Base-by-base conservation (phyloP, 257 asterid genomes). In the Nicotiana undulata region DNA sequence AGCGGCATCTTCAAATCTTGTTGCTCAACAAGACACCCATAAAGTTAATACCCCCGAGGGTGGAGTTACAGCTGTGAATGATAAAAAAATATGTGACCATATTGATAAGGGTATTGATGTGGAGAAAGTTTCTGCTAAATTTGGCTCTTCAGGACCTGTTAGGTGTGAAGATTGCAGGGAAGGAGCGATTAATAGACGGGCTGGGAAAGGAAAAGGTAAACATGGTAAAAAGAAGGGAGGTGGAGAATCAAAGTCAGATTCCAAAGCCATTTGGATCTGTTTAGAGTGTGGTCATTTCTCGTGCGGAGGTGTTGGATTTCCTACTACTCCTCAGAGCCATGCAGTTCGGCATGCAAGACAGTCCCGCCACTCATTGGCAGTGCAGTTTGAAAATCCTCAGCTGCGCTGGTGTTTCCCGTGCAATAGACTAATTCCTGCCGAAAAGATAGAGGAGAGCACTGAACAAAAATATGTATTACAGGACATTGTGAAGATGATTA, bases 231-330 rank as follows among this genome's bases (percentile, higher is more conserved):
- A 87, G 79, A 94, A 91, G 76, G 92, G 92, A 79, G 92, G 90
- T 53, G 80, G 37, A 40, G 88, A 79, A 64, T 76, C 90, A 7
- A 92, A 86, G 53, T 86, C 90, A 0, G 90, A 77, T 60, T 80
- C 90, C 9, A 92, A 80, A 84, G 87, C 95, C 63, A 89, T 95
- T 79, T 95, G 98, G 99, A 83, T 95, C 79, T 95, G 99, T 84
- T 83, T 95, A 86, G 91, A 81, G 63, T 95, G 99, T 72, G 98
- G 94, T 22, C 90, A 90, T 88, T 88, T 89, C 77, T 89, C 96
- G 3, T 95, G 99, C 75, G 98, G 99, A 79, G 99, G 96, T 67
- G 88, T 88, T 76, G 98, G 98, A 77, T 82, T 92, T 29, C 97
- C 99, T 4, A 87, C 91, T 46, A 87, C 86, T 49, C 94, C 96